A percentile compares a stretch with the other conserved stretches of the same genome.
Conservation (phyloP, 2,329 filamentous ascomycete species). For the Neonectria punicea region DNA sequence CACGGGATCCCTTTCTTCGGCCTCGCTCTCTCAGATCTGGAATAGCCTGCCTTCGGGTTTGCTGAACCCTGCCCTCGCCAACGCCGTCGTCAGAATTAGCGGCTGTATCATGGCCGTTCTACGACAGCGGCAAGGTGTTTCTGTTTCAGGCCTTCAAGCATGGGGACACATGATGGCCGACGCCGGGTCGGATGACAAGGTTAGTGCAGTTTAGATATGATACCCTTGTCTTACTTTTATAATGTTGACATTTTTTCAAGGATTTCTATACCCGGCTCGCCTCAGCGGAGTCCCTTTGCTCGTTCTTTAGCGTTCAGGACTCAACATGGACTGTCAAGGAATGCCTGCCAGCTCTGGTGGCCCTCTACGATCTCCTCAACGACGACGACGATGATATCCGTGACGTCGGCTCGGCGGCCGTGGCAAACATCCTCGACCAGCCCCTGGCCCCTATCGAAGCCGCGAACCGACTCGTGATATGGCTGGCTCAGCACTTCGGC, state of each 20-base stretch:
- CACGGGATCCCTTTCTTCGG: constrained; percentile 45
- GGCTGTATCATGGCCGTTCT: constrained; percentile 56
- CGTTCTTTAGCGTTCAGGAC: constrained; percentile 54
- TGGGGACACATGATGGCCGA: constrained; percentile 64
- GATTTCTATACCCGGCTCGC: constrained; percentile 74
- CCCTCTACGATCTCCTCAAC: constrained; percentile 80
- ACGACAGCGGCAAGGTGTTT: constrained; percentile 31
- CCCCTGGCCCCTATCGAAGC: constrained; percentile 60
- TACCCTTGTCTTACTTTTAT: not conserved
- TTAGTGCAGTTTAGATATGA: constrained; percentile 40
- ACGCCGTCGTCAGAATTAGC: constrained; percentile 60
- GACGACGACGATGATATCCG: constrained; percentile 95
- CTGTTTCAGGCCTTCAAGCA: constrained; percentile 38
- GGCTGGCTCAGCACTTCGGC: constrained; percentile 53
- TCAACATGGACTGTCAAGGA: constrained; percentile 41
- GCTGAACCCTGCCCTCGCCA: constrained; percentile 60
- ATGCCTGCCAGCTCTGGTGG: constrained; percentile 68
- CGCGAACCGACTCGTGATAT: constrained; percentile 55
- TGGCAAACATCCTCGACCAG: constrained; percentile 57
- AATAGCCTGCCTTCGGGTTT: constrained; percentile 48
- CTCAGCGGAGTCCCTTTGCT: constrained; percentile 64
- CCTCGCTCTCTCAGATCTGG: constrained; percentile 55
- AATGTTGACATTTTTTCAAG: constrained; percentile 48
- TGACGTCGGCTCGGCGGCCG: constrained; percentile 66
- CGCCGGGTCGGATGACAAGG: constrained; percentile 60